Base-by-base conservation (phyloP, 345 rosid genomes). In the Rhizophora apiculata region DNA sequence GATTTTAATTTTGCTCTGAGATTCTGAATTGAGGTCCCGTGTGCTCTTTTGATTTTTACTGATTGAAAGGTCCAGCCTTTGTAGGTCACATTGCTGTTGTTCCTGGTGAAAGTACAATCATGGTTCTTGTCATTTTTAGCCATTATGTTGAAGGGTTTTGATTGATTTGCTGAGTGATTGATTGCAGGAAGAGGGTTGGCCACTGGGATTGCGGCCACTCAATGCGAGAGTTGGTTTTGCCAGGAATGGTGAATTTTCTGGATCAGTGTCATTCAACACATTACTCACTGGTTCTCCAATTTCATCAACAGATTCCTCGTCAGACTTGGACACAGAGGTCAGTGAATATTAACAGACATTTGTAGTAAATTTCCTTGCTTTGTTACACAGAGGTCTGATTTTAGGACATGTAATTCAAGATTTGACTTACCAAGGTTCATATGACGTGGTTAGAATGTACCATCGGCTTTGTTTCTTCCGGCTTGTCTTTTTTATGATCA, bases 311-410 rank as follows among this genome's bases (percentile, higher is more conserved):
- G 49, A 43, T 43, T 43, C 49, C 49, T 43, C 49, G 5, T 43
- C 49, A 43, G 89, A 84, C 78, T 81, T 88, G 65, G 89, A 88
- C 81, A 82, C 89, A 1, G 83, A 82, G 88, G 92, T 87, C 71
- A 83, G 89, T 82, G 29, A n/a, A 60, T 58, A 15, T 56, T 59
- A 51, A 51, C 73, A 57, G 57, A 51, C 22, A 39, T 54, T 69
- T 26, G 5, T 16, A 15, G 22, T 61, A 18, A 73, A 43, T 3
- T 43, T 13, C 49, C 3, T 43, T 15, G 49, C 49, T 43, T 13
- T 43, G 49, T 62, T 64, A n/a, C 4, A 19, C 22, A 48, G 18
- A 32, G 31, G 26, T 52, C 70, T 72, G 52, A 13, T 31, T 58
- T 66, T 51, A 34, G 53, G 48, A 22, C 53, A 5, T 22, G 61